Evolutionary conservation across 2,329 filamentous ascomycete genomes (phyloP), one percentile per base, ranked within the genome.

Genomic region (Cladosporium phlei): DNA sequence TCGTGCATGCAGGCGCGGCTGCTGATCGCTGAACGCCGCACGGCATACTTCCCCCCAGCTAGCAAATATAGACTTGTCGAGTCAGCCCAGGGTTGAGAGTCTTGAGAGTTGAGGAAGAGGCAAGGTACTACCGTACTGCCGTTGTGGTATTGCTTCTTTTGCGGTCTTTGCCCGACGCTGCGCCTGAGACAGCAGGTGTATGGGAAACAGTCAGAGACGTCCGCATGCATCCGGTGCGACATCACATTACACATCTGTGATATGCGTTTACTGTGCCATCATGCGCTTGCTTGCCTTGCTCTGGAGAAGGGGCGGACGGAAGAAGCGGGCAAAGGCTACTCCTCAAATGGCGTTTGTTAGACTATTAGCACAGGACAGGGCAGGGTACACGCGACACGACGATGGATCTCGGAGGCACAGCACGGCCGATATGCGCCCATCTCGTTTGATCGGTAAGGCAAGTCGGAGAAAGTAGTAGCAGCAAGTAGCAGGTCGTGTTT

Each of bases 51-150:
- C n/a, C n/a, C n/a, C n/a, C n/a, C n/a, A n/a, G n/a, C n/a, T 32
- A 45, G 32, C 42, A 35, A 37, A 29, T 29, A 45, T 45, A 28
- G 30, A 45, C 42, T 45, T 45, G 32, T n/a, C 42, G 42, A 45
- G 32, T 35, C 42, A 45, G 30, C 42, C 32, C 24, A 37, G 42
- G 32, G 42, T 45, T 37, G 32, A 45, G n/a, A n/a, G n/a, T n/a
- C n/a, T n/a, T n/a, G n/a, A n/a, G n/a, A n/a, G n/a, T n/a, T n/a
- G n/a, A n/a, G n/a, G n/a, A n/a, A n/a, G n/a, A n/a, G 30, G 42
- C 42, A 45, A 45, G 42, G 42, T 45, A 35, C 32, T 34, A 22
- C 32, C 32, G 42, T 45, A 35, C 32, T 34, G 30, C 32, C 32
- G 42, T 45, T 27, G 24, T 14, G 25, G 16, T 27, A 28, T 45